These are phyloP conservation scores for Magnusiomyces suaveolens DNA, from an alignment of 1,139 yeast genomes.

Conservation along the genomic window DNA sequence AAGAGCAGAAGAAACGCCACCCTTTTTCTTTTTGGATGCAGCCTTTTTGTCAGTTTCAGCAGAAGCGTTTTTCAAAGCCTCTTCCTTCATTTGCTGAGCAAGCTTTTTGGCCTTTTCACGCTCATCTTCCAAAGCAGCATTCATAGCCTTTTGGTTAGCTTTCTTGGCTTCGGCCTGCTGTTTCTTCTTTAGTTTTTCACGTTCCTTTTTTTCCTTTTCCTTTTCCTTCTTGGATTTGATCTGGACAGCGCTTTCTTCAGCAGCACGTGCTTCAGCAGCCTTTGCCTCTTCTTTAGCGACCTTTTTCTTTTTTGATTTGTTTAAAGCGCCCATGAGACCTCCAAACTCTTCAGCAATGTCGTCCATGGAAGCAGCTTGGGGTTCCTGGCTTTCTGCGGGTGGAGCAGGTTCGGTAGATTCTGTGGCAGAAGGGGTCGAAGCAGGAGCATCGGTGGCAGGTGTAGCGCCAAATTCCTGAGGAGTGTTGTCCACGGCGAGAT, in stretches of 20 bases:
- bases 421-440: conserved; percentile 15
- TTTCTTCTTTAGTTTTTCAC: conserved; percentile 82
- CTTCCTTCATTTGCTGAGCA: conserved; percentile 34
- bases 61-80: conserved; percentile 19
- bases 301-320: conserved; percentile 70
- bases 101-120: conserved; percentile 22
- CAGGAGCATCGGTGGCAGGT: neutral
- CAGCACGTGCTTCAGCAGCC: conserved; percentile 29
- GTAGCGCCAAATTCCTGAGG: conserved; percentile 45
- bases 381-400: conserved; percentile 22
- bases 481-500: conserved; percentile 43
- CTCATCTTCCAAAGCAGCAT: conserved; percentile 38
- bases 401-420: conserved; percentile 9
- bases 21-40: conserved; percentile 31
- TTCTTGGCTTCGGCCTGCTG: conserved; percentile 84
- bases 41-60: conserved; percentile 16
- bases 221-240: conserved; percentile 91
- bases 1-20: conserved; percentile 36
- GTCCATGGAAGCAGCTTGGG: conserved; percentile 36
- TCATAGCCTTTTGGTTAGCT: conserved; percentile 61
- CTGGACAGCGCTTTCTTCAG: conserved; percentile 45
- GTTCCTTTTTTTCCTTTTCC: conserved; percentile 95
- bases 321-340: conserved; percentile 67
- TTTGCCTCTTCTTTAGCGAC: conserved; percentile 44
- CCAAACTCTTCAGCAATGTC: conserved; percentile 40